Evolutionary conservation across 495 filamentous ascomycete species (phyloP).

Genomic region (Halenospora varia): DNA sequence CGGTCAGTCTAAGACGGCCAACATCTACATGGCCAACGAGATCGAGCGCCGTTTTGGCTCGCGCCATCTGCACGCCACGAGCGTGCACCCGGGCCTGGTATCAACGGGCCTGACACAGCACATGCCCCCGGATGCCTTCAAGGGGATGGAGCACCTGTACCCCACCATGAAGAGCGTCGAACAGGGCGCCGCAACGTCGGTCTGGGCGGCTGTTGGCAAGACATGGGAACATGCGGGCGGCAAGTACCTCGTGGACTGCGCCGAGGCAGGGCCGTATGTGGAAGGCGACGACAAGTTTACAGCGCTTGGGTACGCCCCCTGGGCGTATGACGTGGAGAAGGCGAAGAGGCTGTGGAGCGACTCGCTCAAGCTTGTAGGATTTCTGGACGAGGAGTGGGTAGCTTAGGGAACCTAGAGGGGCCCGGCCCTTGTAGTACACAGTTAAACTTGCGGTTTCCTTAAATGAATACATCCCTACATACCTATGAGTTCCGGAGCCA

Average conservation of each 20-base stretch:
- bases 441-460: too few species aligned
- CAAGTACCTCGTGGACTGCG: slow-evolving; percentile 31
- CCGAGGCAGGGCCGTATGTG: slow-evolving; percentile 12
- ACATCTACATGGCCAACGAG: slow-evolving; percentile 41
- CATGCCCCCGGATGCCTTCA: not conserved
- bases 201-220: slow-evolving; percentile 35
- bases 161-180: slow-evolving; percentile 27
- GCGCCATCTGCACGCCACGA: slow-evolving; percentile 31
- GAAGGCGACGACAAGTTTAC: slow-evolving; percentile 5
- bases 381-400: too few species aligned
- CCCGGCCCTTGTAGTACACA: too few species aligned
- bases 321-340: slow-evolving; percentile 29
- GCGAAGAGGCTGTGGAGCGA: slow-evolving; percentile 34
- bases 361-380: slow-evolving; percentile 30
- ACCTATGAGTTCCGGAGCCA: too few species aligned
- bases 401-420: too few species aligned
- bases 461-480: too few species aligned
- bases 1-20: slow-evolving; percentile 46
- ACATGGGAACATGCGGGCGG: slow-evolving; percentile 34
- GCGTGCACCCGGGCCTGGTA: slow-evolving; percentile 34
- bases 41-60: slow-evolving; percentile 35
- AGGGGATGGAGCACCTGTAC: not conserved
- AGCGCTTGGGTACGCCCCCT: not conserved
- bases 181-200: slow-evolving; percentile 39
- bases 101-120: not conserved